A percentile compares a stretch with the other conserved stretches of the same genome.
These are phyloP conservation scores for Metschnikowia dekortorum DNA, from an alignment of 805 yeast species.

Conservation along the genomic window DNA sequence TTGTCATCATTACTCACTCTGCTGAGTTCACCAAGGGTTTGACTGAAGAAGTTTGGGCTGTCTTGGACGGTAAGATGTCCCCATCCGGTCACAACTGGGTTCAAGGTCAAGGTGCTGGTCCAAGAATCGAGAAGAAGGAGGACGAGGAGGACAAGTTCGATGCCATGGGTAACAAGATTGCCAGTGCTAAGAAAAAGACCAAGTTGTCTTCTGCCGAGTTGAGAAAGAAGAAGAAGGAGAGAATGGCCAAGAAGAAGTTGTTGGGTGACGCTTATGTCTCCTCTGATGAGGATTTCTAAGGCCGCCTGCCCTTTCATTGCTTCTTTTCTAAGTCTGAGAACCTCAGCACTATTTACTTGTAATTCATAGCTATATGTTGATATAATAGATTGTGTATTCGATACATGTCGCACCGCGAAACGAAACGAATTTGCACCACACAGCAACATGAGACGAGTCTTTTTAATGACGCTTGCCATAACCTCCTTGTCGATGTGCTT, in stretches of 20 bases:
- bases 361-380: conserved; percentile 18
- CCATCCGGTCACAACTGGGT: conserved; percentile 99
- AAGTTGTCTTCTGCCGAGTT: conserved; percentile 98
- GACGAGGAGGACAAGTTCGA: conserved; percentile 93
- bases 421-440: background rate
- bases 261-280: conserved; percentile 99
- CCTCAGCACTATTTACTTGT: conserved; percentile 14
- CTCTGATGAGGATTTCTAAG: conserved; percentile 68
- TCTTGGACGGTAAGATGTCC: conserved; percentile 94
- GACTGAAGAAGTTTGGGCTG: conserved; percentile 99
- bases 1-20: conserved; percentile 98
- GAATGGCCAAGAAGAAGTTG: conserved; percentile 99
- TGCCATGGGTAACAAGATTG: conserved; percentile 99
- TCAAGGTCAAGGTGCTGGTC: conserved; percentile 99
- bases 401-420: background rate
- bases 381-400: conserved; percentile 16
- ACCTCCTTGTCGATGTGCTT: background rate
- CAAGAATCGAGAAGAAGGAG: conserved; percentile 96
- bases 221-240: conserved; percentile 99
- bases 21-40: conserved; percentile 99
- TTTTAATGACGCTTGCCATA: background rate
- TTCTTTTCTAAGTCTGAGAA: conserved; percentile 7
- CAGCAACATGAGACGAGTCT: background rate
- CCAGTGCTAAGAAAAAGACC: conserved; percentile 90
- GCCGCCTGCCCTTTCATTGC: conserved; percentile 7